Evolutionary conservation across 2,329 filamentous ascomycete genomes (phyloP).

Genomic region (Alternaria longipes): DNA sequence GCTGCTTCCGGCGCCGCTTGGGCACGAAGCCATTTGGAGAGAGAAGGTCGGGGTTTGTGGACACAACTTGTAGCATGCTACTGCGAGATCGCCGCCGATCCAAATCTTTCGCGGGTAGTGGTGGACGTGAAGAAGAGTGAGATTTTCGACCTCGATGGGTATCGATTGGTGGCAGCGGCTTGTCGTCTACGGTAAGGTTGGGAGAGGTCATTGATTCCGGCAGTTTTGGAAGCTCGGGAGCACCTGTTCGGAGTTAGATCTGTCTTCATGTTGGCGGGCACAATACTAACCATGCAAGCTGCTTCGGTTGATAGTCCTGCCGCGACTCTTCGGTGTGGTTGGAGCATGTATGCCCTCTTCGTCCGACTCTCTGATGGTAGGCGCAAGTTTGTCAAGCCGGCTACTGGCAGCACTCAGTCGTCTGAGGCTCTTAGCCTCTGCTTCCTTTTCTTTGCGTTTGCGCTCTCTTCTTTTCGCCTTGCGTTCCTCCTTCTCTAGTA

Average conservation of each 20-base stretch:
- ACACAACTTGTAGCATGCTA: conserved; percentile 87
- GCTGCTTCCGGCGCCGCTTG: conserved; percentile 66
- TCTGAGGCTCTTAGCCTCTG: conserved; percentile 79
- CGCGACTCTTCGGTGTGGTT: conserved; percentile 73
- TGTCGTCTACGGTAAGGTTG: conserved; percentile 50
- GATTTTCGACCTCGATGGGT: conserved; percentile 79
- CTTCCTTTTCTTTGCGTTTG: conserved; percentile 85
- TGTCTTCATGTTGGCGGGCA: background rate
- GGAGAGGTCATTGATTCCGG: conserved; percentile 66
- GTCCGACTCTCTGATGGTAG: conserved; percentile 78
- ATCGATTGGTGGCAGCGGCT: conserved; percentile 75
- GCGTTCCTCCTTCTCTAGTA: conserved; percentile 92
- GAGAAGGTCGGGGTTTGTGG: conserved; percentile 70
- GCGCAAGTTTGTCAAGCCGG: conserved; percentile 81
- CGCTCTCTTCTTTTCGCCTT: conserved; percentile 82
- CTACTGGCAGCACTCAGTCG: conserved; percentile 90
- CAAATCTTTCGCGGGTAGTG: conserved; percentile 84
- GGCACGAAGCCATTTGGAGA: conserved; percentile 65
- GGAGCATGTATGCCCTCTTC: conserved; percentile 70
- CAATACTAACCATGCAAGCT: conserved; percentile 55
- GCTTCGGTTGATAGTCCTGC: conserved; percentile 77
- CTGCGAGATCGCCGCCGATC: conserved; percentile 75
- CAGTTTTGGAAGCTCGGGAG: conserved; percentile 78
- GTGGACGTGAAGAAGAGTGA: conserved; percentile 80
- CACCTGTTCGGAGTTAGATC: conserved; percentile 54